Percentiles rank a stretch among this genome's conserved stretches.
These are phyloP conservation scores for Apiospora phragmitis DNA, from an alignment of 2,329 filamentous ascomycete species.

Conservation along the genomic window DNA sequence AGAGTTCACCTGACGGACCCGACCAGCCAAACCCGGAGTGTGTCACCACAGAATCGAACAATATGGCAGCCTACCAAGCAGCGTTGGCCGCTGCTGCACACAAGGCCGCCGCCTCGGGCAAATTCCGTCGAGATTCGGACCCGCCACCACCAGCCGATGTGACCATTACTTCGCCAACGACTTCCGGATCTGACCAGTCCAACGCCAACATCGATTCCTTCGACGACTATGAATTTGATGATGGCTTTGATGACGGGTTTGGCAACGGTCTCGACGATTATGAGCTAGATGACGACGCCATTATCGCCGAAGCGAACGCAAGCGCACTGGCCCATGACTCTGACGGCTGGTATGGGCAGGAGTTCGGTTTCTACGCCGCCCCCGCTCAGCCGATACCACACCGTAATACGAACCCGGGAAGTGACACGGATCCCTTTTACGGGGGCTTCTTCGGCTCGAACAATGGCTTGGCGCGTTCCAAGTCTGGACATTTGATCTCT, in stretches of 20 bases:
- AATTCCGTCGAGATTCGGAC: slow-evolving; percentile 65
- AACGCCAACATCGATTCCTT: slow-evolving; percentile 24
- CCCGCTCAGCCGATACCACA: slow-evolving; percentile 39
- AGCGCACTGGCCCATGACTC: slow-evolving; percentile 89
- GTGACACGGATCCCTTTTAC: slow-evolving; percentile 52
- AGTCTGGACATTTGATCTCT: slow-evolving; percentile 72
- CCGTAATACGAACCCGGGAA: slow-evolving; percentile 25
- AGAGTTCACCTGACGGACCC: slow-evolving; percentile 7
- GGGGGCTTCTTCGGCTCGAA: slow-evolving; percentile 87
- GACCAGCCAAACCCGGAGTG: slow-evolving; percentile 18
- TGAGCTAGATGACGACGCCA: slow-evolving; percentile 79
- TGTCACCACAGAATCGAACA: slow-evolving; percentile 24
- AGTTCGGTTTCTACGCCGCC: slow-evolving; percentile 92
- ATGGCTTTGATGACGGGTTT: slow-evolving; percentile 24
- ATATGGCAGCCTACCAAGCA: slow-evolving; percentile 71
- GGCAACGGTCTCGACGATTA: slow-evolving; percentile 42
- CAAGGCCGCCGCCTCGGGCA: slow-evolving; percentile 72
- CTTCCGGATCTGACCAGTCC: slow-evolving; percentile 29
- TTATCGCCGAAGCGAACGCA: slow-evolving; percentile 93
- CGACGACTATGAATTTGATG: slow-evolving; percentile 23
- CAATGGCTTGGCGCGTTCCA: slow-evolving; percentile 66
- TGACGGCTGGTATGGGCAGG: slow-evolving; percentile 92
- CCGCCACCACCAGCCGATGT: slow-evolving; percentile 37
- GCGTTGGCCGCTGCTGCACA: slow-evolving; percentile 81
- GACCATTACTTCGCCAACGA: slow-evolving; percentile 36